Base-by-base conservation (phyloP, 345 rosid species). In the Triadica sebifera region DNA sequence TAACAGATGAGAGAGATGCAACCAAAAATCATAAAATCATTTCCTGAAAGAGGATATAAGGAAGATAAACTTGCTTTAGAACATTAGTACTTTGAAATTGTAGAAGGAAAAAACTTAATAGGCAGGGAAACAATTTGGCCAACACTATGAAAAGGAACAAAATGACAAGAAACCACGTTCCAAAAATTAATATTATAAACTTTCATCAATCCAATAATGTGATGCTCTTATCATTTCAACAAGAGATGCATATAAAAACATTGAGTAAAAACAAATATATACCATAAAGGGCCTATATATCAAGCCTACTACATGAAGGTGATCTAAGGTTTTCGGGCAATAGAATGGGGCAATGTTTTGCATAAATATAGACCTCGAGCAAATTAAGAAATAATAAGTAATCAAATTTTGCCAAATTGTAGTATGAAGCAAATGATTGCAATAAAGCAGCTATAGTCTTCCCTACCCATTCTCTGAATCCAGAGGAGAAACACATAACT, bases 231-330 rank as follows among this genome's bases (percentile, higher is more conserved):
- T 1, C 41, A 19, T 45, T 75, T 73, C 15, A 65, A 6, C 6
- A 9, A 20, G 12, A 73, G 4, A 5, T n/a, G 17, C 2, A 11
- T 34, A 69, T 22, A 20, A 22, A 50, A 38, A 2, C 11, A 60
- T 6, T 67, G 51, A 59, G 20, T 39, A 60, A 51, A 59, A 72
- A 50, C 47, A 37, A 45, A 65, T 19, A 4, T 72, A 43, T 80
- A 89, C 92, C 87, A 80, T 80, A 45, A 83, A 89, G 43, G 88
- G 88, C 80, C 89, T 81, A 50, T 84, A 89, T 50, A 89, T 86
- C 73, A 69, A 66, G 82, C 83, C 71, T 61, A 79, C 82, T 1
- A 24, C 81, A 76, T 89, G 93, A 70, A 80, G 77, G 55, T 75
- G 84, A 81, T 84, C 77, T 0, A 85, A 57, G 83, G 89, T 84